phyloP scores from a whole-genome alignment of 202 grass and related monocot species.

The Saccharum hybrid region DNA sequence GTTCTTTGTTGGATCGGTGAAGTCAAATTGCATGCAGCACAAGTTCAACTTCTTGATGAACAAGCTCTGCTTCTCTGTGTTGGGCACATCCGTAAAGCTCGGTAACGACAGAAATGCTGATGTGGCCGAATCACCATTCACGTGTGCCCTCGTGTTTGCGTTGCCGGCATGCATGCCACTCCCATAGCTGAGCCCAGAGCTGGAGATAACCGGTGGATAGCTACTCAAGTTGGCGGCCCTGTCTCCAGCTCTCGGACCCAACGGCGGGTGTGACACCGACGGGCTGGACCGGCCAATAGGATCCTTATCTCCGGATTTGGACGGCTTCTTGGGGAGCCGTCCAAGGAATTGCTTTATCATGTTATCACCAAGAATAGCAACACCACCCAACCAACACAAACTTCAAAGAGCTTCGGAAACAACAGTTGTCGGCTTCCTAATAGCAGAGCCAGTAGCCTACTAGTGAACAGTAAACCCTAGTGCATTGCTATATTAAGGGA shows the following conservation, averaged over 20 bases:
- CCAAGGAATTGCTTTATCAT: constrained; percentile 93
- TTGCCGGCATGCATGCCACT: constrained; percentile 45
- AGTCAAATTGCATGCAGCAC: constrained; percentile 77
- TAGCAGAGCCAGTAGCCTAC: not conserved
- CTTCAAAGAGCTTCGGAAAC: constrained; percentile 6
- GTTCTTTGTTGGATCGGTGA: constrained; percentile 74
- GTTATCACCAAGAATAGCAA: constrained; percentile 40
- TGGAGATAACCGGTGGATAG: constrained; percentile 56
- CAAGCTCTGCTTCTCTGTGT: constrained; percentile 74
- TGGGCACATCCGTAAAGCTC: constrained; percentile 86
- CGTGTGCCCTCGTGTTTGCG: constrained; percentile 50
- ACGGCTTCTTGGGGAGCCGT: constrained; percentile 72
- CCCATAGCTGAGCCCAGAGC: constrained; percentile 59
- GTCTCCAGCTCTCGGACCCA: constrained; percentile 50
- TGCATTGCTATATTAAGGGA: not conserved
- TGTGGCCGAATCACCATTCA: constrained; percentile 46
- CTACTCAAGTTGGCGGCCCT: constrained; percentile 45
- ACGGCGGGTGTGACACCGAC: constrained; percentile 31
- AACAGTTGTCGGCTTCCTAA: not conserved
- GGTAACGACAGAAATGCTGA: constrained; percentile 54
- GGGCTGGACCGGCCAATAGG: constrained; percentile 48
- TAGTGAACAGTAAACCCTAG: constrained; percentile 50
- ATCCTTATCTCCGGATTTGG: constrained; percentile 77
- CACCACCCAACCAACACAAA: not conserved
- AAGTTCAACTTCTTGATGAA: constrained; percentile 84